Evolutionary conservation across 2,329 filamentous ascomycete genomes (phyloP).

Genomic region (Aurifilum marmelostoma): DNA sequence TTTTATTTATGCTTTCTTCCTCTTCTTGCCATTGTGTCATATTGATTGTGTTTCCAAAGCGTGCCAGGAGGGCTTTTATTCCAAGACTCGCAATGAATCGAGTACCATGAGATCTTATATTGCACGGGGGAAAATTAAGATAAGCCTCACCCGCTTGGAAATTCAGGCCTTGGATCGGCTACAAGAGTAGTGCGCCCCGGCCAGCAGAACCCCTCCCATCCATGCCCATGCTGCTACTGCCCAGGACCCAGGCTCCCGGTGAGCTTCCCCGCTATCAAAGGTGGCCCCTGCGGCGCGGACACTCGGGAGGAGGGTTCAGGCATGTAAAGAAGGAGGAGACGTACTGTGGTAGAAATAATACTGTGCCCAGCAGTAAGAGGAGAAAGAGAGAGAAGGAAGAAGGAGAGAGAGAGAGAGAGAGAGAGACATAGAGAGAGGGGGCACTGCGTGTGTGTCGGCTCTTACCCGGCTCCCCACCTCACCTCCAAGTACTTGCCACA

Average conservation of each 20-base stretch:
- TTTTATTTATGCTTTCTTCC: neutral
- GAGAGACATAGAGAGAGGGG: no score
- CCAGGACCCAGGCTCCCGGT: constrained; percentile 10
- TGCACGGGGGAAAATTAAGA: constrained; percentile 13
- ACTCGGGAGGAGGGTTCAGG: constrained; percentile 8
- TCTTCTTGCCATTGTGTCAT: neutral
- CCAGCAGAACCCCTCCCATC: neutral
- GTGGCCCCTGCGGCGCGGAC: constrained; percentile 2
- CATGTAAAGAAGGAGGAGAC: neutral
- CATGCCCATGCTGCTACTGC: neutral
- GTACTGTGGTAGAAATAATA: neutral
- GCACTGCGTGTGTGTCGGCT: no score
- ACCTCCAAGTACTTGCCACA: no score
- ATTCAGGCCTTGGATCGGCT: neutral
- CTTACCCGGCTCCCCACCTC: no score
- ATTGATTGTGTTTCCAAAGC: neutral
- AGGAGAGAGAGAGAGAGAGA: no score
- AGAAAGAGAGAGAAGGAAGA: neutral
- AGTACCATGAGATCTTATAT: constrained; percentile 10
- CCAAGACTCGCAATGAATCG: neutral
- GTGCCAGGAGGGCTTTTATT: neutral
- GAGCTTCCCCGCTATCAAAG: constrained; percentile 1
- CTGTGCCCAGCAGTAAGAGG: neutral
- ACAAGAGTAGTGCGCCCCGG: neutral
- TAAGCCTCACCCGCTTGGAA: constrained; percentile 9